phyloP scores from a whole-genome alignment of 2,329 filamentous ascomycete species.

The Phyllosticta ampelicida region DNA sequence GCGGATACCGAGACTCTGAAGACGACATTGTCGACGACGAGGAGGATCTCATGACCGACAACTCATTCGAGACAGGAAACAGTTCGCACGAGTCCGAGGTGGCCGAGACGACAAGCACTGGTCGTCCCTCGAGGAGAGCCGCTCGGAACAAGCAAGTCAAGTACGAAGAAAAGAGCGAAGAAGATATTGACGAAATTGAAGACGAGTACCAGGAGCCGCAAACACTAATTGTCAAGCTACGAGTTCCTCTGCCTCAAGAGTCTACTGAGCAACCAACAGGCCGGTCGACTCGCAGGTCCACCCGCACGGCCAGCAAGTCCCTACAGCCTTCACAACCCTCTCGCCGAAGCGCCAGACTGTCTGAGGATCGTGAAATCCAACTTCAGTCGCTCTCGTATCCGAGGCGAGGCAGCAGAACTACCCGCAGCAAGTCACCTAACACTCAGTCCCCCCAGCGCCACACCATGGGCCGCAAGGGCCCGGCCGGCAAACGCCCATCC shows the following conservation, averaged over 20 bases:
- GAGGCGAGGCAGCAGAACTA: slow-evolving; percentile 34
- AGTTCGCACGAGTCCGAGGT: slow-evolving; percentile 25
- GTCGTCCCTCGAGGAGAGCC: slow-evolving; percentile 45
- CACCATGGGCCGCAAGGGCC: slow-evolving; percentile 33
- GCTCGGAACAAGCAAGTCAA: slow-evolving; percentile 40
- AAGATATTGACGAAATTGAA: slow-evolving; percentile 30
- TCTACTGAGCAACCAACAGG: slow-evolving; percentile 5
- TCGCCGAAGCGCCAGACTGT: slow-evolving; percentile 49
- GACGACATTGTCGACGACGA: slow-evolving; percentile 21
- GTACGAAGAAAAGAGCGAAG: slow-evolving; percentile 45
- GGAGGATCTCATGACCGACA: slow-evolving; percentile 38
- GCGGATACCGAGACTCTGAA: slow-evolving; percentile 24
- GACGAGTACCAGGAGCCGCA: slow-evolving; percentile 16
- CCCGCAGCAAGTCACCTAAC: background rate
- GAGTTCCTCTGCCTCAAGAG: slow-evolving; percentile 18
- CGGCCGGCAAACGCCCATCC: slow-evolving; percentile 39
- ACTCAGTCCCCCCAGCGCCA: background rate
- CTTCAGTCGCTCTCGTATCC: slow-evolving; percentile 49
- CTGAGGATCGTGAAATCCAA: slow-evolving; percentile 45
- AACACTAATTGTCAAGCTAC: slow-evolving; percentile 33
- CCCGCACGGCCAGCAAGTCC: slow-evolving; percentile 28
- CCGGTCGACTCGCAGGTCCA: slow-evolving; percentile 23
- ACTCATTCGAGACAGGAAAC: slow-evolving; percentile 23
- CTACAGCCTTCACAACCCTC: slow-evolving; percentile 12
- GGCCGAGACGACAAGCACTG: slow-evolving; percentile 43